Evolutionary conservation across 306 rosid genomes (phyloP), one percentile per base, ranked within the genome.

Genomic region (Cucurbita moschata): DNA sequence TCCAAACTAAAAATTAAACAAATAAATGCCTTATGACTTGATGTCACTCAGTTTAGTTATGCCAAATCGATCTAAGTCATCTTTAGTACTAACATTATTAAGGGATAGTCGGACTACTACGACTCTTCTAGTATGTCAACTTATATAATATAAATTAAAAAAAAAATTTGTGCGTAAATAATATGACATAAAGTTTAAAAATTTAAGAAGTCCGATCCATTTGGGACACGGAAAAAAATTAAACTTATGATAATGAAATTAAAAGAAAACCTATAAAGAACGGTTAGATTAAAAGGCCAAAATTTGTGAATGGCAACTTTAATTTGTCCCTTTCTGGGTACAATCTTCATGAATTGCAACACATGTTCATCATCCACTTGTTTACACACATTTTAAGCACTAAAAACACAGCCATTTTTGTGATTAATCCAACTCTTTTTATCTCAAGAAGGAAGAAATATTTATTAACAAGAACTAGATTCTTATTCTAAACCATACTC

Each of bases 311-410:
- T 67, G 42, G 40, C 73, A 23, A 47, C 42, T 68, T 68, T 44
- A 68, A 14, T 47, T 63, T 38, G 7, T 4, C 30, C 15, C 70
- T 63, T 39, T 63, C 40, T 63, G 70, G 70, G 50, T 39, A n/a
- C 70, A 63, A n/a, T 50, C 23, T 63, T 63, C 51, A 63, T 63
- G 70, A 63, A 63, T 63, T 63, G 70, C 50, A 63, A 63, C 51
- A 63, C 30, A 65, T 43, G 53, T 38, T 53, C 71, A 65, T 65
- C 52, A 65, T 65, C 71, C 50, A 61, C 46, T 61, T 37, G 38
- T 65, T 42, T 42, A 63, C 37, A 10, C 52, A 40, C 71, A 40
- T 63, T 63, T 63, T 63, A 26, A 39, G 50, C 49, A 40, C 46
- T n/a, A 40, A 39, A n/a, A 64, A 64, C n/a, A 42, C 9, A 39